Percentiles rank a stretch among this genome's conserved stretches.
These are phyloP conservation scores for Adansonia digitata DNA, from an alignment of 345 rosid species.

Conservation along the genomic window DNA sequence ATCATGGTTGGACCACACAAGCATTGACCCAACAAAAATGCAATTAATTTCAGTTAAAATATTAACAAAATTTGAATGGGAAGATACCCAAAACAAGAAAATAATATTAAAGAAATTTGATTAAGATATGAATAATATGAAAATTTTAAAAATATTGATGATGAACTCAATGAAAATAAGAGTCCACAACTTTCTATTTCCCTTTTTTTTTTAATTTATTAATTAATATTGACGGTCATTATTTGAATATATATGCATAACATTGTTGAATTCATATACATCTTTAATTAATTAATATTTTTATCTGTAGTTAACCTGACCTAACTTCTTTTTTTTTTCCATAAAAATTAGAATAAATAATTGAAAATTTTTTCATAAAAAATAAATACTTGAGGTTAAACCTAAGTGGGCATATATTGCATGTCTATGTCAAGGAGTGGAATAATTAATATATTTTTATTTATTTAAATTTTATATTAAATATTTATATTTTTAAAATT, in stretches of 20 bases:
- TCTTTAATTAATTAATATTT: constrained; percentile 14
- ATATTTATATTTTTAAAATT: no score
- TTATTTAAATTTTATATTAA: not conserved
- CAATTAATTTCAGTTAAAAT: constrained; percentile 20
- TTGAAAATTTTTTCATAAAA: not conserved
- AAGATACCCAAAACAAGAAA: constrained; percentile 22
- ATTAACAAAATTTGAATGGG: constrained; percentile 20
- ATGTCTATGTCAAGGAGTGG: constrained; percentile 30
- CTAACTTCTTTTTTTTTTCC: constrained; percentile 30
- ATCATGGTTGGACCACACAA: constrained; percentile 31
- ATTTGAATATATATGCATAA: no score
- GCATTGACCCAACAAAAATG: constrained; percentile 30
- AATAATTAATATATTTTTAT: not conserved
- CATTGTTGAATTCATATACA: no score
- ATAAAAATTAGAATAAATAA: constrained; percentile 18
- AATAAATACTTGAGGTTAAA: constrained; percentile 26
- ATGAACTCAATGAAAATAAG: constrained; percentile 53
- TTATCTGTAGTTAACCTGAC: constrained; percentile 56
- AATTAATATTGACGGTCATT: no score
- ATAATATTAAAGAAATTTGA: constrained; percentile 16
- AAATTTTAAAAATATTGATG: constrained; percentile 25
- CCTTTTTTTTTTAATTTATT: no score
- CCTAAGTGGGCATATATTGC: constrained; percentile 34
- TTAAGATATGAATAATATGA: constrained; percentile 46
- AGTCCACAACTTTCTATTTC: no score